Percentiles rank a stretch among this genome's conserved stretches.
Evolutionary conservation across 2,329 filamentous ascomycete genomes (phyloP).

Genomic region (Furcasterigmium sp.): DNA sequence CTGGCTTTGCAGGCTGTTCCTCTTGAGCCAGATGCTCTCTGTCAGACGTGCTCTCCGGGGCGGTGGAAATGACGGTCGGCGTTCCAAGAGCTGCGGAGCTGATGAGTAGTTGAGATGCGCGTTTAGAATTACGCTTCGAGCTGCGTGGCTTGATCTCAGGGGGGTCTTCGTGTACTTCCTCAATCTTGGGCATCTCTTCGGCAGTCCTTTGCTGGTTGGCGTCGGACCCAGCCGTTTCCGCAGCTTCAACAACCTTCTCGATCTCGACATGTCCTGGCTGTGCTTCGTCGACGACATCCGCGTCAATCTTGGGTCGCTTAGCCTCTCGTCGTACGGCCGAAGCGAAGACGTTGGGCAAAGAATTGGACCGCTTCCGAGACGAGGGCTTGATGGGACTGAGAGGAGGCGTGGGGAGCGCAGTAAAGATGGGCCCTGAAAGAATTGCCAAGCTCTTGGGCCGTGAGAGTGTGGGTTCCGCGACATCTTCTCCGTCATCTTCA

Average conservation of each 20-base stretch:
- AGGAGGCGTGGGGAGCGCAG: conserved; percentile 26
- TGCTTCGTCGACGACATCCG: not conserved
- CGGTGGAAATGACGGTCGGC: not conserved
- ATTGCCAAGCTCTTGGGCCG: conserved; percentile 45
- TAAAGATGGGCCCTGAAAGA: conserved; percentile 15
- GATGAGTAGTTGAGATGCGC: not conserved
- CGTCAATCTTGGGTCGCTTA: conserved; percentile 9
- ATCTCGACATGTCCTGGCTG: not conserved
- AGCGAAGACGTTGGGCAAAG: conserved; percentile 31
- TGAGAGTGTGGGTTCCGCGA: conserved; percentile 20
- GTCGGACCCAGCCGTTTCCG: not conserved
- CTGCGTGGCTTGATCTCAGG: conserved; percentile 9
- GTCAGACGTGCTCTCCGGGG: not conserved
- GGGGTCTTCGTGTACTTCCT: conserved; percentile 1
- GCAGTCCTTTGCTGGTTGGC: not conserved
- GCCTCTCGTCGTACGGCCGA: conserved; percentile 2
- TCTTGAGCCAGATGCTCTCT: not conserved
- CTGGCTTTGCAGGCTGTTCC: not conserved
- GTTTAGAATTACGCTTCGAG: conserved; percentile 7
- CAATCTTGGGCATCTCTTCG: not conserved
- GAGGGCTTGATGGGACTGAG: conserved; percentile 20
- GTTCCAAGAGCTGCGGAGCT: not conserved
- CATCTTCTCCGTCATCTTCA: conserved; percentile 42
- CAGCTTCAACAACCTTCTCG: not conserved
- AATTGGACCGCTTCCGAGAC: conserved; percentile 40